Evolutionary conservation across 2,329 filamentous ascomycete genomes (phyloP), one percentile per base, ranked within the genome.

Genomic region (Fusarium xyrophilum): DNA sequence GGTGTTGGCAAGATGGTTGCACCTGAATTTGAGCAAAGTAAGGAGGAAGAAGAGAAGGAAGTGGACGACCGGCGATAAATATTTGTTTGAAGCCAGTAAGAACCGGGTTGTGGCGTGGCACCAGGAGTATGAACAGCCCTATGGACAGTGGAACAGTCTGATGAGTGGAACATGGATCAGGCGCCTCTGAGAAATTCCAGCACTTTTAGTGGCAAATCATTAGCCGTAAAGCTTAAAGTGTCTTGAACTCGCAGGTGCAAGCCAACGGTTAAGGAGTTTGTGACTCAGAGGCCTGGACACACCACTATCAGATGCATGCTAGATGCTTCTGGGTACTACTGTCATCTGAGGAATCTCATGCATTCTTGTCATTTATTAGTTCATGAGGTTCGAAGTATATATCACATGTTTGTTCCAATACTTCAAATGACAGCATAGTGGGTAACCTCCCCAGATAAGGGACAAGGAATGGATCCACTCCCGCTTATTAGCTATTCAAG

Each of bases 31-130:
- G 40, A 62, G 57, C 47, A 63, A 55, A 52, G 21, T 23, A 43
- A 52, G 32, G 42, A 53, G 46, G 42, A 33, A 28, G 32, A 47
- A 50, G 46, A 42, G 19, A 46, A 48, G 39, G 36, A 60, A 60
- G 54, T 30, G 62, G 55, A 60, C 39, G 62, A 53, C 58, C 46
- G 50, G 63, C 30, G 56, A 67, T 71, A 63, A 69, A 67, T 58
- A 71, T 69, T 71, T 69, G 50, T 64, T 64, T 61, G 67, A 67
- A 69, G 63, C 65, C 50, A 67, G 55, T 38, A 30, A 54, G 59
- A 61, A 61, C 66, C 57, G 66, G 63, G 58, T 67, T 71, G 68
- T 71, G 69, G 68, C 68, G 65, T 67, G 69, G 58, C 58, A 58
- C 51, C 38, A 44, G 52, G 42, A 66, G 50, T 62, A 44, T 58